Conservation (phyloP, 2,329 filamentous ascomycete genomes). For the Calonectria fujianensis region DNA sequence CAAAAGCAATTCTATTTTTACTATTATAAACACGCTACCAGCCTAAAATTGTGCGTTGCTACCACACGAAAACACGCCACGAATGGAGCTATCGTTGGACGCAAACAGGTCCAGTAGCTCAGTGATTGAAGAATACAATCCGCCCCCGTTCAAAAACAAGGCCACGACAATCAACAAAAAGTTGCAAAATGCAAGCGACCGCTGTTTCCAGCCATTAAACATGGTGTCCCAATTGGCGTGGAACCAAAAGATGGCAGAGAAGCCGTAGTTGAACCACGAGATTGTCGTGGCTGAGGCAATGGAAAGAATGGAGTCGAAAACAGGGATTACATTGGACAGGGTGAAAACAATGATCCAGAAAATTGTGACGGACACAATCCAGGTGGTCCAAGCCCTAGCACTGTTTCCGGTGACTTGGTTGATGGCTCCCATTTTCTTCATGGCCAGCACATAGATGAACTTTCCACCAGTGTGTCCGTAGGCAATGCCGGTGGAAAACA, state of each 20-base stretch:
- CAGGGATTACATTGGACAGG: slow-evolving; percentile 54
- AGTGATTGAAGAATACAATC: slow-evolving; percentile 52
- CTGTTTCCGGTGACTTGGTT: slow-evolving; percentile 50
- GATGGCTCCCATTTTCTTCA: slow-evolving; percentile 46
- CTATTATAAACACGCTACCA: neutral
- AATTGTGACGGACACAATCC: slow-evolving; percentile 46
- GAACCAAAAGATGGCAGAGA: slow-evolving; percentile 53
- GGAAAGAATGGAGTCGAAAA: slow-evolving; percentile 56
- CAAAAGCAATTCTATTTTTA: neutral
- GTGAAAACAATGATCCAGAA: slow-evolving; percentile 55
- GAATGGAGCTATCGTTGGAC: slow-evolving; percentile 37
- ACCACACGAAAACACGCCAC: slow-evolving; percentile 51
- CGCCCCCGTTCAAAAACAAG: slow-evolving; percentile 52
- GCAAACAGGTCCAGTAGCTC: slow-evolving; percentile 50
- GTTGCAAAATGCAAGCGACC: slow-evolving; percentile 44
- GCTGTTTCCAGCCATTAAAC: slow-evolving; percentile 50
- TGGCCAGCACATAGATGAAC: slow-evolving; percentile 49
- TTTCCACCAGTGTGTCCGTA: slow-evolving; percentile 55
- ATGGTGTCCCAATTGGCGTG: slow-evolving; percentile 46
- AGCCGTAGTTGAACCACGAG: slow-evolving; percentile 54
- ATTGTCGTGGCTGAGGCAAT: slow-evolving; percentile 53
- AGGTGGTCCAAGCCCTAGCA: slow-evolving; percentile 53
- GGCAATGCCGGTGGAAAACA: slow-evolving; percentile 51
- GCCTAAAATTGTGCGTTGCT: slow-evolving; percentile 47
- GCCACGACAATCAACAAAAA: slow-evolving; percentile 46